Evolutionary conservation across 176 grass and related monocot genomes (phyloP), one percentile per base, ranked within the genome.

Genomic region (Carex myosuroides): DNA sequence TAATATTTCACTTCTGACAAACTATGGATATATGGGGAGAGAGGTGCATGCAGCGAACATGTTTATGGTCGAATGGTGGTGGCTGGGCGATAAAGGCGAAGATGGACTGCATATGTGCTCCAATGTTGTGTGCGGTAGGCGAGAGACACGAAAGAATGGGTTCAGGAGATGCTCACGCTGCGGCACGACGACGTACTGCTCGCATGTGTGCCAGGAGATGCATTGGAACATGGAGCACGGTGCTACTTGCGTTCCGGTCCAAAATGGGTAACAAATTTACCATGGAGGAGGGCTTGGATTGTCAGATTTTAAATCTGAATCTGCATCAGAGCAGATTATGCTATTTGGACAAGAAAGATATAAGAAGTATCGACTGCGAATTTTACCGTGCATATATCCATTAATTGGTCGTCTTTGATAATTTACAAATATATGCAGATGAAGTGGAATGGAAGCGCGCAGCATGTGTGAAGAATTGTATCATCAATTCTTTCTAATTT

Each of bases 161-260:
- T 95, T 95, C 86, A 72, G 93, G 42, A 90, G 93, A 37, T 95
- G 93, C 85, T 95, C 90, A 3, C 89, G 88, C 78, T 95, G 93
- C 66, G 88, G 90, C 65, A 88, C 88, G 13, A 91, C 90, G 46
- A 87, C 88, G 86, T 95, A 95, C 88, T 95, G 93, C 88, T 95
- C 93, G 1, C 93, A 91, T 30, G 93, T 90, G 33, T 95, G 93
- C 88, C 93, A 95, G 84, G 93, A 90, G 39, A 90, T 92, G 80
- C 85, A 95, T 86, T 95, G 93, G 93, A 95, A 92, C 88, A 80
- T 89, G 86, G 42, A 85, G 44, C 93, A 95, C 86, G 92, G 92
- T 81, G 70, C 63, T 9, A 87, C 89, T 72, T 92, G 90, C 79
- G 35, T 64, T 16, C 79, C 79, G 0, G 56, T 13, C 1, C 58